Conservation (phyloP, 176 grass and related monocot genomes). For the Rhipidocladum racemiflorum region DNA sequence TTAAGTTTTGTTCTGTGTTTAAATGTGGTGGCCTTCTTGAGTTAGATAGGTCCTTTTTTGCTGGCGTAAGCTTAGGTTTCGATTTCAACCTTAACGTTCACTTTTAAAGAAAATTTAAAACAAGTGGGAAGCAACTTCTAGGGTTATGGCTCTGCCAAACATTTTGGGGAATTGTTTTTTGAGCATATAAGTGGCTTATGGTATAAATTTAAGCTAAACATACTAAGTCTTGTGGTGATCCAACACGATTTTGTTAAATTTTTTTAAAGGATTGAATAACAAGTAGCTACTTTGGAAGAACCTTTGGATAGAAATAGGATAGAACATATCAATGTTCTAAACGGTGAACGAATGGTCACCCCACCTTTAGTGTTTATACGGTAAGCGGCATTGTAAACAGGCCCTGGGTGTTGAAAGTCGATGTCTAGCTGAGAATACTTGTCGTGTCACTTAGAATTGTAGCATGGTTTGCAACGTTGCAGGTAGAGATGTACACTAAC, state of each 20-base stretch:
- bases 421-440: not conserved
- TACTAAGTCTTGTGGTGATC: not conserved
- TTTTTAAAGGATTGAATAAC: not conserved
- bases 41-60: not conserved
- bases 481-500: not conserved
- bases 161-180: not conserved
- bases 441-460: not conserved
- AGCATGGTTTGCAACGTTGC: not conserved
- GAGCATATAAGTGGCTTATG: not conserved
- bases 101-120: not conserved
- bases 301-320: not conserved
- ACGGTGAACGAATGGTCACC: no score
- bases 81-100: not conserved
- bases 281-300: not conserved
- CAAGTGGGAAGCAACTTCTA: not conserved
- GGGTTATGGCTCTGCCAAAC: not conserved
- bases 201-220: not conserved
- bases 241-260: not conserved
- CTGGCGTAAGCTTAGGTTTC: not conserved
- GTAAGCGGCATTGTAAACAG: no score
- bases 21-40: not conserved
- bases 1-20: not conserved
- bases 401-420: not conserved
- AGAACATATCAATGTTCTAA: no score
- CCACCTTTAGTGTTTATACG: no score